These are phyloP conservation scores for Canavalia ensiformis DNA, from an alignment of 306 rosid genomes.

Conservation along the genomic window DNA sequence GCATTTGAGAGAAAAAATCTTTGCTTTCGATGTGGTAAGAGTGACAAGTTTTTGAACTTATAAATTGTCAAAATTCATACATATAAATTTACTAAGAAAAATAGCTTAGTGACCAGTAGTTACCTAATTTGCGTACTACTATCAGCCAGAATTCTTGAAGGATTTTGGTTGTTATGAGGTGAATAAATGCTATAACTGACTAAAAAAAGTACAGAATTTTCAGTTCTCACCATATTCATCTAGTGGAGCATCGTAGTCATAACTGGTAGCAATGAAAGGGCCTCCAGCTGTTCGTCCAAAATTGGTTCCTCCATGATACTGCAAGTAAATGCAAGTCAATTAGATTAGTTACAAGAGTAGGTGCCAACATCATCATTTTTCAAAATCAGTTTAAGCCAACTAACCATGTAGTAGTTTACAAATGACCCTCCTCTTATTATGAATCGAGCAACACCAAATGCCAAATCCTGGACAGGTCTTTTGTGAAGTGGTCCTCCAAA, in stretches of 20 bases:
- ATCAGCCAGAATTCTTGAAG: slow-evolving; percentile 5
- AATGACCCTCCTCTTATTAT: slow-evolving; percentile 85
- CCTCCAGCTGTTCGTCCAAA: slow-evolving; percentile 97
- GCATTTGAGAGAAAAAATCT: slow-evolving; percentile 11
- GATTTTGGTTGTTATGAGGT: not conserved
- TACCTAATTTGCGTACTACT: not conserved
- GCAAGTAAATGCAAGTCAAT: slow-evolving; percentile 18
- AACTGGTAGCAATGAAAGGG: slow-evolving; percentile 87
- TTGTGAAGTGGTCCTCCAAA: slow-evolving; percentile 83
- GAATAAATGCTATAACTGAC: slow-evolving; percentile 3
- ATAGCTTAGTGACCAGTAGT: not conserved
- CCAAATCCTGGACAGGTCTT: slow-evolving; percentile 87
- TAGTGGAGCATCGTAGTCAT: slow-evolving; percentile 93
- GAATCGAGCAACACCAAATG: slow-evolving; percentile 82
- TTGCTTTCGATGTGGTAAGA: not conserved
- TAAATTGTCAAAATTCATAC: not conserved
- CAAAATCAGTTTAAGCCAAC: slow-evolving; percentile 39
- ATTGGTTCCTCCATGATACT: slow-evolving; percentile 95
- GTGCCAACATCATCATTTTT: slow-evolving; percentile 3
- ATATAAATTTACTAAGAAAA: slow-evolving; percentile 2
- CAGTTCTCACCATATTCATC: slow-evolving; percentile 85
- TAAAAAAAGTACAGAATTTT: not conserved
- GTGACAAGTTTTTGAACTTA: not conserved
- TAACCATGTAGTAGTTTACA: slow-evolving; percentile 85
- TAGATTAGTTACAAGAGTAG: slow-evolving; percentile 1